Evolutionary conservation across 768 basidiomycete species (phyloP).

Genomic region (Kwoniella sp.): DNA sequence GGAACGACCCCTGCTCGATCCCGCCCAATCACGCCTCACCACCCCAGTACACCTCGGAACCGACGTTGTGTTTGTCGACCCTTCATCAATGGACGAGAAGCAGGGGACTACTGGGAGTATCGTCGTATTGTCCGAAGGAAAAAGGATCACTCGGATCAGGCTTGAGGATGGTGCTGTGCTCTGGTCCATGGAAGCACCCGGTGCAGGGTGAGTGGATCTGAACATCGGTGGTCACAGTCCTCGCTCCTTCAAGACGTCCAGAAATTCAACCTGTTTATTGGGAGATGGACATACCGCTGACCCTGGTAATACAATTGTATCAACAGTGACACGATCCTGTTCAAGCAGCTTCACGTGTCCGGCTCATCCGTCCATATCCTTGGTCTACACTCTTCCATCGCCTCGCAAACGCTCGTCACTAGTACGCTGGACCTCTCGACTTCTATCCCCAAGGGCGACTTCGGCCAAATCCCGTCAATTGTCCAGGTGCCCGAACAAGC

Average conservation of each 20-base stretch:
- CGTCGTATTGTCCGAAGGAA: slow-evolving; percentile 48
- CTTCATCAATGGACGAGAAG: slow-evolving; percentile 22
- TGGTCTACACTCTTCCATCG: slow-evolving; percentile 62
- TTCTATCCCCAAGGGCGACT: slow-evolving; percentile 58
- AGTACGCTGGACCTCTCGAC: slow-evolving; percentile 67
- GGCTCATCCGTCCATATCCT: slow-evolving; percentile 64
- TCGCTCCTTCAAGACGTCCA: background rate
- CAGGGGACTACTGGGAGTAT: slow-evolving; percentile 22
- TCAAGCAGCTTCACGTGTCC: slow-evolving; percentile 66
- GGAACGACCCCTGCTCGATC: slow-evolving; percentile 66
- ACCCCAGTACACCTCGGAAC: slow-evolving; percentile 66
- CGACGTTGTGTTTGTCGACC: slow-evolving; percentile 59
- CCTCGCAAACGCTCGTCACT: slow-evolving; percentile 69
- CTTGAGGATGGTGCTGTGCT: slow-evolving; percentile 61
- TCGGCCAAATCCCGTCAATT: slow-evolving; percentile 63
- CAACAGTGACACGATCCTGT: slow-evolving; percentile 67
- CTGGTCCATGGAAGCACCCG: slow-evolving; percentile 76
- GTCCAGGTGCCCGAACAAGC: slow-evolving; percentile 58
- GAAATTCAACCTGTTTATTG: background rate
- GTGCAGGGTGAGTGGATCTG: slow-evolving; percentile 64
- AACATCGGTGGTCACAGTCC: too few relatives aligned
- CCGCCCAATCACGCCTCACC: slow-evolving; percentile 59
- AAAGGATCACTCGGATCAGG: slow-evolving; percentile 64
- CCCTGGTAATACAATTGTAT: too few relatives aligned
- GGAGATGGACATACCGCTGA: background rate